Evolutionary conservation across 805 yeast genomes (phyloP), one percentile per base, ranked within the genome.

Genomic region (Metschnikowia vanudenii): DNA sequence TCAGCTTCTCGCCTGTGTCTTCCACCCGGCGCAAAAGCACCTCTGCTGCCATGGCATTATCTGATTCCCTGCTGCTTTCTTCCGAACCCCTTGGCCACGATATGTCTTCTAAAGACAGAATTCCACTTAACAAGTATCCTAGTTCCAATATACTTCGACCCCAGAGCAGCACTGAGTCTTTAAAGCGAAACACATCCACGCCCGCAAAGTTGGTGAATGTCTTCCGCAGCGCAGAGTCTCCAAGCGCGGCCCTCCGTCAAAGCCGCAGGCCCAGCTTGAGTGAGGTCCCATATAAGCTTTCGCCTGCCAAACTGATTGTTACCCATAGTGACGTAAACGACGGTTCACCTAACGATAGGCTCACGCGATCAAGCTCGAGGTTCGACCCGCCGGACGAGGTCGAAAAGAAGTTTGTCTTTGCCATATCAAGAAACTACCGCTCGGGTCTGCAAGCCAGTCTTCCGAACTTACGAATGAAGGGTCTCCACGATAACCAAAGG

Each of bases 1-100:
- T 37, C 39, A 20, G 33, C 18, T 49, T 49, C 16, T 49, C 51
- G 24, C 55, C 56, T n/a, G 31, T 53, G 7, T 38, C 39, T 13
- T 29, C 12, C 9, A 20, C 32, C n/a, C 52, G 54, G n/a, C 51
- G 48, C 4, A 43, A 49, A 28, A 51, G 51, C 37, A 18, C 20
- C 4, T 46, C 56, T 5, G 47, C 47, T 11, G 33, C 49, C 1
- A 18, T n/a, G 11, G 20, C 46, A 12, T 12, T 18, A 3, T n/a
- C 38, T 20, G 39, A 20, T 32, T 24, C 30, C 9, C 20, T 11
- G 32, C 18, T 26, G 20, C 33, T n/a, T n/a, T n/a, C n/a, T n/a
- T n/a, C 22, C 22, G 34, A 31, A 6, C 14, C 7, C n/a, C 34
- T n/a, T n/a, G 16, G 34, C 16, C 34, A 26, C 13, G 45, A 34